Evolutionary conservation across 2,329 filamentous ascomycete genomes (phyloP), one percentile per base, ranked within the genome.

Genomic region (Phyllosticta capitalensis): DNA sequence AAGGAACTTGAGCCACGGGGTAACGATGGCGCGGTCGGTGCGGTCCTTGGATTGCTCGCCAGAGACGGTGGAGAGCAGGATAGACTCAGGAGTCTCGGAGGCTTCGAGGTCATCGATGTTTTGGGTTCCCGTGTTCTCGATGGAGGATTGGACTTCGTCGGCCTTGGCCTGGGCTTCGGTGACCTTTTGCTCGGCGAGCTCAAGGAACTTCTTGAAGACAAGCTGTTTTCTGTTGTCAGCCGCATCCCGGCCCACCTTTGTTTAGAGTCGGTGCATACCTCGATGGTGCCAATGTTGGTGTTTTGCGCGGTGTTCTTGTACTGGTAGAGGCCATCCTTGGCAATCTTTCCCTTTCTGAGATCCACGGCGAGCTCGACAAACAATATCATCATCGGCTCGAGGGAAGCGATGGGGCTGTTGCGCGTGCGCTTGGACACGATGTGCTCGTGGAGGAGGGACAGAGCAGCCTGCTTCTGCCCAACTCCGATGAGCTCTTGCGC

Each of bases 271-370:
- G 52, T 55, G 38, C 74, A 62, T 78, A 90, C 88, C 85, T 97
- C 94, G 74, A 99, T 99, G 63, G 94, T 99, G 68, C 85, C 91
- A 66, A 99, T 91, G 73, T 97, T 97, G 68, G 92, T 96, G 79
- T 99, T 99, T 76, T 99, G 94, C 59, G 92, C 92, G 67, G 96
- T 97, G 76, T 99, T 99, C 83, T 99, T 99, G 84, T 99, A 99
- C 76, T 96, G 94, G 76, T 97, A 99, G 54, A 99, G 83, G 63
- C 94, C 94, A 79, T 99, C 94, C 83, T 99, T 99, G 75, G 92
- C 94, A 63, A 94, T 83, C 78, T 99, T 99, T 69, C 94, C 94
- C 79, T 97, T 99, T 79, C 94, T 91, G 70, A 96, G 86, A 72
- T 97, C 92, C 70, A 99, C 94, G 67, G 89, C 96, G 62, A 97